Percentiles rank a stretch among this genome's conserved stretches.
Evolutionary conservation across 2,329 filamentous ascomycete species (phyloP).

Genomic region (Fusarium oxysporum): DNA sequence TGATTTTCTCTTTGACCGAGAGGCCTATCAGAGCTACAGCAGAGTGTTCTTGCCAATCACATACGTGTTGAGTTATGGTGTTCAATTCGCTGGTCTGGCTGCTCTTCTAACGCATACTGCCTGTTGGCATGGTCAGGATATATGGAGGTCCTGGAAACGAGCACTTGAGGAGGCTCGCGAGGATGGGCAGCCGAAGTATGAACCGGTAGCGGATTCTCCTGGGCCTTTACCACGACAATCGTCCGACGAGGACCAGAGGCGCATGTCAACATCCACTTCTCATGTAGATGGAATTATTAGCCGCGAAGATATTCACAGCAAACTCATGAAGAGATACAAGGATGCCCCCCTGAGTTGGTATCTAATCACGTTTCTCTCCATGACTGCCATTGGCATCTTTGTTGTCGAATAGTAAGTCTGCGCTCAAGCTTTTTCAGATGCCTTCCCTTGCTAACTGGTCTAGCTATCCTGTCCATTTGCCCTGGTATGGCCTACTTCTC

Average conservation of each 20-base stretch:
- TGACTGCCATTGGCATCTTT: conserved; percentile 84
- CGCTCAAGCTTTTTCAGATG: not conserved
- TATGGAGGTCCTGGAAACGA: conserved; percentile 79
- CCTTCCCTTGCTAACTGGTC: conserved; percentile 14
- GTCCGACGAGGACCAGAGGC: conserved; percentile 31
- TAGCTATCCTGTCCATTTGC: conserved; percentile 82
- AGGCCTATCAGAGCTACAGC: conserved; percentile 84
- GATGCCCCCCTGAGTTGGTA: conserved; percentile 89
- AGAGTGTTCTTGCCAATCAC: conserved; percentile 88
- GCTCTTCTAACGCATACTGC: conserved; percentile 83
- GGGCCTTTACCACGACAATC: conserved; percentile 30
- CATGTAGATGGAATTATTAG: conserved; percentile 68
- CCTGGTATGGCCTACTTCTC: conserved; percentile 87
- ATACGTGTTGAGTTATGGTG: conserved; percentile 86
- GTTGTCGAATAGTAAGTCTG: conserved; percentile 81
- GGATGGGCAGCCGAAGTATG: conserved; percentile 63
- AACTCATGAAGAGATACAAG: conserved; percentile 84
- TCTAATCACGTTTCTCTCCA: conserved; percentile 76
- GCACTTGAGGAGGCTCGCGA: conserved; percentile 73
- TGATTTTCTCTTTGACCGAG: conserved; percentile 81
- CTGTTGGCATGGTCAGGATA: conserved; percentile 87
- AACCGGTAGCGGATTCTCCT: conserved; percentile 57
- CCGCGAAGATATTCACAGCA: conserved; percentile 84
- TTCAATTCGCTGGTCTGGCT: conserved; percentile 86
- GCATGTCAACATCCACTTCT: conserved; percentile 52